phyloP scores from a whole-genome alignment of 306 rosid genomes.

The Alnus glutinosa region DNA sequence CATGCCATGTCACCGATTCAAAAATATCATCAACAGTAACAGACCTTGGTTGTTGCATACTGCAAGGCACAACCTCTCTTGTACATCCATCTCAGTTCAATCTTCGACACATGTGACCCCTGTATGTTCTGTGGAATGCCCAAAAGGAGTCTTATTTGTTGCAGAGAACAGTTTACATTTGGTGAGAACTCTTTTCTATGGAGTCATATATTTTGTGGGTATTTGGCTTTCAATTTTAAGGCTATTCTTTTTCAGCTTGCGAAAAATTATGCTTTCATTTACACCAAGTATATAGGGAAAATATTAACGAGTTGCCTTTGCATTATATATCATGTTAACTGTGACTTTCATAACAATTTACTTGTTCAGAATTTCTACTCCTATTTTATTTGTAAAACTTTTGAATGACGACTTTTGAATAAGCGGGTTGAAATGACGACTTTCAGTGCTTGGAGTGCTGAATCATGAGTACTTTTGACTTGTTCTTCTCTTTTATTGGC shows the following conservation, averaged over 20 bases:
- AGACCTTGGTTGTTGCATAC: slow-evolving; percentile 95
- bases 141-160: slow-evolving; percentile 89
- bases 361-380: not conserved
- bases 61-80: slow-evolving; percentile 90
- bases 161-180: slow-evolving; percentile 84
- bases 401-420: not conserved
- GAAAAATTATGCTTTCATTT: not conserved
- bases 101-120: slow-evolving; percentile 91
- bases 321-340: not conserved
- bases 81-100: slow-evolving; percentile 90
- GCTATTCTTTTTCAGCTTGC: not conserved
- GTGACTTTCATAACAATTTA: not conserved
- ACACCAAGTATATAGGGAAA: not conserved
- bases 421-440: not conserved
- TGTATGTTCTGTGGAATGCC: slow-evolving; percentile 82
- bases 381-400: not conserved
- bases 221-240: slow-evolving; percentile 7
- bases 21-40: too few relatives aligned
- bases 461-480: too few relatives aligned
- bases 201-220: slow-evolving; percentile 14
- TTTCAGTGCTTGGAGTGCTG: too few relatives aligned
- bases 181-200: slow-evolving; percentile 52
- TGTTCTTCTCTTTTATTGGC: too few relatives aligned
- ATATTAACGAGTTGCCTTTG: not conserved
- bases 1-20: too few relatives aligned